Evolutionary conservation across 1,284 basidiomycete species (phyloP), one percentile per base, ranked within the genome.

Genomic region (Agroathelia rolfsii): DNA sequence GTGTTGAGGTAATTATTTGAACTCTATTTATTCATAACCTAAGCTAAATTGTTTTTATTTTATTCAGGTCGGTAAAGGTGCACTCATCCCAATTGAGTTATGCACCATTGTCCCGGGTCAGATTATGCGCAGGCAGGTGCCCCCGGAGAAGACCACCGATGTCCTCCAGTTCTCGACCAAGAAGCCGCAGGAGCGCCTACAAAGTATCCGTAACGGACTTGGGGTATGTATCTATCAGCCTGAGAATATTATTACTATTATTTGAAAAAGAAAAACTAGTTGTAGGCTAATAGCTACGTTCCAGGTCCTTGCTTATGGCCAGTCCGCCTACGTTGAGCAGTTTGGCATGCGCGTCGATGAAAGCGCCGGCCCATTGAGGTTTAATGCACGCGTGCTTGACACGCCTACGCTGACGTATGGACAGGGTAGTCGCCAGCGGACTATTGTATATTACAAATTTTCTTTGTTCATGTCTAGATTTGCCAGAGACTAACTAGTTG

Each of bases 91-190:
- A 0, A 47, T 83, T 3, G 82, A 86, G 47, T 50, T 78, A 1
- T 84, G 81, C 45, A 53, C 44, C 0, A 73, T 86, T 3, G 64
- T 66, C 0, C 56, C 66, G 0, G 82, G 82, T 0, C 83, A 86
- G 43, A 74, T 83, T 28, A 76, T 83, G 69, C 62, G 75, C 24
- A 80, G 78, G 44, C 76, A 77, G 40, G 64, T 85, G 1, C 80
- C 81, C 1, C 59, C 72, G 0, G 72, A 81, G 38, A 72, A 73
- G 45, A 77, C 72, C 0, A 72, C 66, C 36, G 65, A 71, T 6
- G 73, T 84, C 6, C 60, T 83, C 2, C 66, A 70, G 0, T 85
- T 85, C 45, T 72, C 82, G 0, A 84, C 82, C 1, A 79, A 77
- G 53, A 63, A 51, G 35, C 80, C 80, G 0, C 42, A 49, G 2